A percentile compares a stretch with the other conserved stretches of the same genome.
Evolutionary conservation across 306 rosid species (phyloP).

Genomic region (Gastrolobium bilobum): DNA sequence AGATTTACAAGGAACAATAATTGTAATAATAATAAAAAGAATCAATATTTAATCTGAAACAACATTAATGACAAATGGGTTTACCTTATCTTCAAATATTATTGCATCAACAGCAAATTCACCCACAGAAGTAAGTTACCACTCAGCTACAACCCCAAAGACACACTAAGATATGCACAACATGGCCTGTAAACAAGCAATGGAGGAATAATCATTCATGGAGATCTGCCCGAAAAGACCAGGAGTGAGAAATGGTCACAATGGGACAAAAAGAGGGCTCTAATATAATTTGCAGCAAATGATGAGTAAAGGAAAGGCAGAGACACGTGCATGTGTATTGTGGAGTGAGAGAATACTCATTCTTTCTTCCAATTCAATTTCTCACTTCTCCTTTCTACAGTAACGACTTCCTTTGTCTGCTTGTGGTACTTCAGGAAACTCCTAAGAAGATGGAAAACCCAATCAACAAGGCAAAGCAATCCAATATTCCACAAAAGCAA

Average conservation of each 20-base stretch:
- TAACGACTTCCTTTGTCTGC: conserved; percentile 58
- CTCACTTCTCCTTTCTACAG: conserved; percentile 52
- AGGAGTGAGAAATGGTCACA: conserved; percentile 51
- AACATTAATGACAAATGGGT: conserved; percentile 50
- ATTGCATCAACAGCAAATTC: conserved; percentile 68
- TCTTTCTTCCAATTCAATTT: conserved; percentile 46
- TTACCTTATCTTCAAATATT: conserved; percentile 68
- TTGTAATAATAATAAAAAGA: conserved; percentile 17
- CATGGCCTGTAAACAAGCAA: conserved; percentile 48
- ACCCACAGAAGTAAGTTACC: conserved; percentile 57
- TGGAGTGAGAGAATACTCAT: conserved; percentile 41
- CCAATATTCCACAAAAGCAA: conserved; percentile 28
- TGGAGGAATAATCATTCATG: conserved; percentile 44
- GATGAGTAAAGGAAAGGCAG: conserved; percentile 41
- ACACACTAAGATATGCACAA: conserved; percentile 28
- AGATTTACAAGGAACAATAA: conserved; percentile 42
- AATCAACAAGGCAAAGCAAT: conserved; percentile 57
- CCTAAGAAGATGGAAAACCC: conserved; percentile 54
- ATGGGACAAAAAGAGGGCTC: conserved; percentile 65
- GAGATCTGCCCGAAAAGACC: conserved; percentile 63
- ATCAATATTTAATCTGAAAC: conserved; percentile 10
- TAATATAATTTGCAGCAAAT: conserved; percentile 47
- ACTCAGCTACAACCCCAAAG: conserved; percentile 46
- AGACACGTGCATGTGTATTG: conserved; percentile 59
- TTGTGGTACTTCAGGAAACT: conserved; percentile 66